Percentiles rank a stretch among this genome's conserved stretches.
Conservation (phyloP, 2,329 filamentous ascomycete species). For the Dryadomyces quercus-mongolicae region DNA sequence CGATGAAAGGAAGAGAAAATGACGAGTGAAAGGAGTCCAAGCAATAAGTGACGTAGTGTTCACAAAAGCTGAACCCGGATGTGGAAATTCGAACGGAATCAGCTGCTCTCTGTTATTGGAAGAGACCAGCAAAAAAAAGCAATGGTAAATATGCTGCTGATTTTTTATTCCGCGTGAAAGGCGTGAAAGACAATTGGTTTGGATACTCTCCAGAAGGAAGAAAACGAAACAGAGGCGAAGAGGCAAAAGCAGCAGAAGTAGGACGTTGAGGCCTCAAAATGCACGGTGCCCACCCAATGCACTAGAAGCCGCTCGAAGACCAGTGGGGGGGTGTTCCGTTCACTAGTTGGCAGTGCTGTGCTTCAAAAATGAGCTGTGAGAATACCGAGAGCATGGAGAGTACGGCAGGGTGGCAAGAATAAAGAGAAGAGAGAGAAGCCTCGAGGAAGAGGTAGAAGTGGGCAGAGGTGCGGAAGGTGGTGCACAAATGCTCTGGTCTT, state of each 20-base stretch:
- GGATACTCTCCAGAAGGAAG: neutral
- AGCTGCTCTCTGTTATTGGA: too few species aligned
- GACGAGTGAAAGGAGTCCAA: too few species aligned
- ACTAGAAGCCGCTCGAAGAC: constrained; percentile 1
- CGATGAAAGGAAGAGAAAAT: neutral
- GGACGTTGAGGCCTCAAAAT: neutral
- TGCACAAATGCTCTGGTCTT: neutral
- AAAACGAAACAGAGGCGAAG: neutral
- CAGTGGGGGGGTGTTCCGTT: too few species aligned
- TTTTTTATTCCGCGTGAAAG: neutral
- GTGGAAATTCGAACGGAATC: too few species aligned
- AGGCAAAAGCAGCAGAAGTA: neutral
- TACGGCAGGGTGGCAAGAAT: neutral
- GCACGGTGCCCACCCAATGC: neutral
- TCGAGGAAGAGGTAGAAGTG: constrained; percentile 2
- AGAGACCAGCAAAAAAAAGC: too few species aligned
- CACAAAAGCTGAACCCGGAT: too few species aligned
- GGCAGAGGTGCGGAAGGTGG: constrained; percentile 1
- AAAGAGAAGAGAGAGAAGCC: neutral
- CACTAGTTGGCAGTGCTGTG: neutral
- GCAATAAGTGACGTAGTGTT: too few species aligned
- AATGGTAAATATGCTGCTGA: too few species aligned
- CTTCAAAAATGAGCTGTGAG: neutral
- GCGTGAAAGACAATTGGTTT: neutral
- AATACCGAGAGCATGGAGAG: neutral